Percentiles rank a stretch among this genome's conserved stretches.
Evolutionary conservation across 257 asterid genomes (phyloP).

Genomic region (Fraxinus quadrangulata): DNA sequence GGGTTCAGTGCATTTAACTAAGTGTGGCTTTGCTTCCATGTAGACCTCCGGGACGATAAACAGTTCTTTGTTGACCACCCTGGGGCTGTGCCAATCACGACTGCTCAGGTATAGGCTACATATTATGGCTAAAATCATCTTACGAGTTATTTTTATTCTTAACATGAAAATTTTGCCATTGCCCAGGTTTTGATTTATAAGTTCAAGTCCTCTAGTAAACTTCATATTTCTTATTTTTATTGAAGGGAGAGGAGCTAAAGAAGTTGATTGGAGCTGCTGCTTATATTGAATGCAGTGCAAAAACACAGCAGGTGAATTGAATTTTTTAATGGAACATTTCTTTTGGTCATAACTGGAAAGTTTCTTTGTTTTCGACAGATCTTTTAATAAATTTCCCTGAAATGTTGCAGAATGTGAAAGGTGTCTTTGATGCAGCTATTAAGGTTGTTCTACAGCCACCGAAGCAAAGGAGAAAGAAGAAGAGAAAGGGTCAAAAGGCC

Average conservation of each 20-base stretch:
- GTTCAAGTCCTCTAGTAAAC: background rate
- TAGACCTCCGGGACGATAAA: slow-evolving; percentile 81
- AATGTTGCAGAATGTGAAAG: slow-evolving; percentile 67
- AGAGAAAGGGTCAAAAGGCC: slow-evolving; percentile 71
- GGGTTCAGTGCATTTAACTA: background rate
- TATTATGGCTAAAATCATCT: slow-evolving; percentile 4
- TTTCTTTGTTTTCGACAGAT: background rate
- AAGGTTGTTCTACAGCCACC: slow-evolving; percentile 76
- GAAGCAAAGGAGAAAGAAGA: slow-evolving; percentile 69
- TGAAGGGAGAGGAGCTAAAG: slow-evolving; percentile 84
- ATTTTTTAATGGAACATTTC: background rate
- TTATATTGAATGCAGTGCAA: slow-evolving; percentile 84
- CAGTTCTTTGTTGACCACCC: slow-evolving; percentile 74
- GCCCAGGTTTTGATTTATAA: too few relatives aligned
- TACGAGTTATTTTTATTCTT: background rate
- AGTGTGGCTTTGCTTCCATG: slow-evolving; percentile 21
- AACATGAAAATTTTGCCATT: background rate
- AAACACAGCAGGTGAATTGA: slow-evolving; percentile 67
- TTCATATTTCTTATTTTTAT: slow-evolving; percentile 23
- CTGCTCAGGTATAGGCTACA: slow-evolving; percentile 48
- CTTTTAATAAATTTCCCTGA: background rate
- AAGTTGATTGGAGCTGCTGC: slow-evolving; percentile 74
- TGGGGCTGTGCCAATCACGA: slow-evolving; percentile 68
- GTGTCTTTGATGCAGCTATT: slow-evolving; percentile 78
- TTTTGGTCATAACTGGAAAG: too few relatives aligned